Evolutionary conservation across 148 eudicot species (phyloP).

Genomic region (Vaccinium corymbosum): DNA sequence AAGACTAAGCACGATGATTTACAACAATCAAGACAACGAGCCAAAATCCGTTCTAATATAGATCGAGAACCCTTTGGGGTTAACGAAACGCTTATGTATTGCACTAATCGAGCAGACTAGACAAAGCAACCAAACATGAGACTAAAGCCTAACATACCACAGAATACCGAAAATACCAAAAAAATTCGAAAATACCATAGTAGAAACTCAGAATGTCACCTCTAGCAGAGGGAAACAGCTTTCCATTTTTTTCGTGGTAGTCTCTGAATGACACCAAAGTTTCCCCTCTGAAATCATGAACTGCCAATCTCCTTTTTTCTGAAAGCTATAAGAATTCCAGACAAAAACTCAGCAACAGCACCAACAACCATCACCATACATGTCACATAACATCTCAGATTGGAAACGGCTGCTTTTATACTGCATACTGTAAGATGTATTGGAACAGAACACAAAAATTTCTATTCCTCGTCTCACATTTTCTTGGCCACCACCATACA

Average conservation of each 20-base stretch:
- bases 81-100: not conserved
- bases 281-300: conserved; percentile 34
- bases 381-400: not conserved
- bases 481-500: not conserved
- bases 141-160: not conserved
- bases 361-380: not conserved
- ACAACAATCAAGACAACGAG: not conserved
- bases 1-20: conserved; percentile 8
- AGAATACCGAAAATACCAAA: no score
- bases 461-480: not conserved
- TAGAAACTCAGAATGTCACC: conserved; percentile 24
- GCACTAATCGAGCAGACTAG: not conserved
- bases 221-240: conserved; percentile 36
- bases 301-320: conserved; percentile 44
- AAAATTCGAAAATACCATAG: no score
- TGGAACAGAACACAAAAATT: not conserved
- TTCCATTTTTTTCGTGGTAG: conserved; percentile 43
- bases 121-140: conserved; percentile 9
- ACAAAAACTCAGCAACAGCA: not conserved
- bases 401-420: not conserved
- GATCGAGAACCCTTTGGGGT: not conserved
- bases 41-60: not conserved
- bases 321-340: conserved; percentile 47
- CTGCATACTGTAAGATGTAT: not conserved
- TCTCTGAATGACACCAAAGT: conserved; percentile 50